Conservation (phyloP, 2,329 filamentous ascomycete genomes). For the Sporothrix pallida region DNA sequence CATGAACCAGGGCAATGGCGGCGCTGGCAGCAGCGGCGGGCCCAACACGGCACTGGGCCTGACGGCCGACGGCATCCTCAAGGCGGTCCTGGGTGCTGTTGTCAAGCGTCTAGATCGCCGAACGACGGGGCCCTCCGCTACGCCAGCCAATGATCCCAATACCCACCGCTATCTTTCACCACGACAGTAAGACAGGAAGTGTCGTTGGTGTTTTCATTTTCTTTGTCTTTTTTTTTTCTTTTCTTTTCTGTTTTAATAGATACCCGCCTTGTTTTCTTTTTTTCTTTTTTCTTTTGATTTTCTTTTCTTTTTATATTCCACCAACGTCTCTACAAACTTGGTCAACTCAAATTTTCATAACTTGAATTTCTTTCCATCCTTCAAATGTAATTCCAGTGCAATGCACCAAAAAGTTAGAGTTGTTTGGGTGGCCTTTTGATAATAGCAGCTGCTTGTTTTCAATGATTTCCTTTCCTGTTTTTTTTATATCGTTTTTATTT, state of each 20-base stretch:
- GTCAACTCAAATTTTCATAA: background rate
- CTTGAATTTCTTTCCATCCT: background rate
- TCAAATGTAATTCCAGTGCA: background rate
- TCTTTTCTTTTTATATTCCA: background rate
- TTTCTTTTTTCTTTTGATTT: background rate
- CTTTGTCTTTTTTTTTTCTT: background rate
- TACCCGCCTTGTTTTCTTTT: conserved; percentile 2
- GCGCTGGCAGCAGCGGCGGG: background rate
- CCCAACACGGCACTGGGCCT: conserved; percentile 55
- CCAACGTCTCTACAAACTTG: background rate
- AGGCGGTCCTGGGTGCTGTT: conserved; percentile 80
- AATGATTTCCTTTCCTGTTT: background rate
- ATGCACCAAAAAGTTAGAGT: conserved; percentile 5
- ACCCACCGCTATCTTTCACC: background rate
- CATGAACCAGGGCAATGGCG: background rate
- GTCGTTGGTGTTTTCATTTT: background rate
- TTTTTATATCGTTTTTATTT: background rate
- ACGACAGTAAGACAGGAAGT: background rate
- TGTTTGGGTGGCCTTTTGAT: background rate
- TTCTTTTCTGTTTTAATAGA: conserved; percentile 16
- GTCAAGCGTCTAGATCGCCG: conserved; percentile 48
- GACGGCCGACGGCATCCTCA: conserved; percentile 75
- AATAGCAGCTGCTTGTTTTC: background rate
- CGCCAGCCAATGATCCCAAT: background rate
- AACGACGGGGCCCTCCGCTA: background rate